Conservation (phyloP, 495 filamentous ascomycete species). For the Lophiotrema nucula region DNA sequence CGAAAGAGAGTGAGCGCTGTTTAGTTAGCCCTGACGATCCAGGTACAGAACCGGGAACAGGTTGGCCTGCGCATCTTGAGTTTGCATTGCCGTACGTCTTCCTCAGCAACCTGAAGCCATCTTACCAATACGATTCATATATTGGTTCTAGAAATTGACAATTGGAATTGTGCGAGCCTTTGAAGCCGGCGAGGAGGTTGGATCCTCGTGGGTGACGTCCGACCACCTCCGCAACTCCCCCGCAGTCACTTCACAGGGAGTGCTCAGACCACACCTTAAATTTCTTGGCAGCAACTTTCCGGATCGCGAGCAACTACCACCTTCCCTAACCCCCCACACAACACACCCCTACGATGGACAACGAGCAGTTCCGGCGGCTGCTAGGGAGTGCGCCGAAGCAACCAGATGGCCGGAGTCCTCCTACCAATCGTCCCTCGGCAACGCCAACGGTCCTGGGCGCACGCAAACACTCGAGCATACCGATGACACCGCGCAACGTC, state of each 20-base stretch:
- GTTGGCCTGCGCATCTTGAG: too few species aligned
- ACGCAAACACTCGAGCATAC: constrained; percentile 40
- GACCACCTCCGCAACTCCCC: too few species aligned
- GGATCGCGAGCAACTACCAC: background rate
- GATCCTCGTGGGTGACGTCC: too few species aligned
- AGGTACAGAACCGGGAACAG: too few species aligned
- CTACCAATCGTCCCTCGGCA: constrained; percentile 35
- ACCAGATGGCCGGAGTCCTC: constrained; percentile 37
- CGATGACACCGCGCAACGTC: constrained; percentile 61
- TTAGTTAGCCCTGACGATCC: too few species aligned
- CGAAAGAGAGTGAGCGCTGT: too few species aligned
- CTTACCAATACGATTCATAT: too few species aligned
- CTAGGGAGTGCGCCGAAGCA: constrained; percentile 53
- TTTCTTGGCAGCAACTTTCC: background rate
- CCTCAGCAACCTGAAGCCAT: too few species aligned
- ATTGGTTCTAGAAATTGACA: too few species aligned
- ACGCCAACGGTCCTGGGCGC: constrained; percentile 56
- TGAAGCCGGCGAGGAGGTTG: too few species aligned
- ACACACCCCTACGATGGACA: constrained; percentile 67
- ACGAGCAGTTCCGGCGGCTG: constrained; percentile 92
- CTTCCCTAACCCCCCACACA: background rate
- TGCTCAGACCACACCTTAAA: background rate
- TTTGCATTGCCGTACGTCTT: too few species aligned
- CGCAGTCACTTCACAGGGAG: background rate
- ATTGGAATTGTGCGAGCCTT: too few species aligned